Percentiles rank a stretch among this genome's conserved stretches.
These are phyloP conservation scores for Macrolepiota dolichaula DNA, from an alignment of 768 basidiomycete species.

Conservation along the genomic window DNA sequence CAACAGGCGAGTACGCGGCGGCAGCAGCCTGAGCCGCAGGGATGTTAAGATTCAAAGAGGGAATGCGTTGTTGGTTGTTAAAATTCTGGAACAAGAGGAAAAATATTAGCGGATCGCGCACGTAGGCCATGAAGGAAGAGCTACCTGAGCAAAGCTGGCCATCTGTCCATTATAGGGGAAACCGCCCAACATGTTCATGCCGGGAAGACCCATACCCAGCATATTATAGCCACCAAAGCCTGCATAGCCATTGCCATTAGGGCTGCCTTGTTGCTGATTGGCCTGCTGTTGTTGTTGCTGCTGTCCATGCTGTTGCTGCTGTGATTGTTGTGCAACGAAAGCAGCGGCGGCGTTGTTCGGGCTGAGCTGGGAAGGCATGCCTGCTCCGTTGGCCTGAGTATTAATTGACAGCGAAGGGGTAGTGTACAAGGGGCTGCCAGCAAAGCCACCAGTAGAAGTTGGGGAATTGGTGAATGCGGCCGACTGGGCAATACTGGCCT, in stretches of 20 bases:
- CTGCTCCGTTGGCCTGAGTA: slow-evolving; percentile 51
- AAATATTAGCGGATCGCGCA: slow-evolving; percentile 14
- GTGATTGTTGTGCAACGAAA: slow-evolving; percentile 41
- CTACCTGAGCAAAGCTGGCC: slow-evolving; percentile 65
- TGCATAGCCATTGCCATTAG: slow-evolving; percentile 50
- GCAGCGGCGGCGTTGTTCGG: slow-evolving; percentile 59
- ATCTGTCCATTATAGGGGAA: slow-evolving; percentile 75
- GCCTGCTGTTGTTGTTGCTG: slow-evolving; percentile 38
- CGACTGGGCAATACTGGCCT: slow-evolving; percentile 59
- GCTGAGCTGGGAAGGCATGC: slow-evolving; percentile 59
- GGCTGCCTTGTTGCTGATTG: slow-evolving; percentile 33
- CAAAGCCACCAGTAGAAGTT: slow-evolving; percentile 41
- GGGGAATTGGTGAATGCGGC: slow-evolving; percentile 46
- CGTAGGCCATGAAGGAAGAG: slow-evolving; percentile 11
- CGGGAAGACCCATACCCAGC: slow-evolving; percentile 78
- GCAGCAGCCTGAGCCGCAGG: slow-evolving; percentile 55
- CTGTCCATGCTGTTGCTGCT: slow-evolving; percentile 41
- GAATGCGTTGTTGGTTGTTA: slow-evolving; percentile 57
- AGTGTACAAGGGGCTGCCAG: slow-evolving; percentile 64
- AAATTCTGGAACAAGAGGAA: slow-evolving; percentile 16
- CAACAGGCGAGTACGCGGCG: slow-evolving; percentile 73
- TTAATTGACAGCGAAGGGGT: slow-evolving; percentile 70
- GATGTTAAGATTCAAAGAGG: slow-evolving; percentile 64
- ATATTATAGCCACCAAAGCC: slow-evolving; percentile 71
- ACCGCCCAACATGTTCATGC: slow-evolving; percentile 66